Base-by-base conservation (phyloP, 805 yeast genomes). In the Blastobotrys peoriensis region DNA sequence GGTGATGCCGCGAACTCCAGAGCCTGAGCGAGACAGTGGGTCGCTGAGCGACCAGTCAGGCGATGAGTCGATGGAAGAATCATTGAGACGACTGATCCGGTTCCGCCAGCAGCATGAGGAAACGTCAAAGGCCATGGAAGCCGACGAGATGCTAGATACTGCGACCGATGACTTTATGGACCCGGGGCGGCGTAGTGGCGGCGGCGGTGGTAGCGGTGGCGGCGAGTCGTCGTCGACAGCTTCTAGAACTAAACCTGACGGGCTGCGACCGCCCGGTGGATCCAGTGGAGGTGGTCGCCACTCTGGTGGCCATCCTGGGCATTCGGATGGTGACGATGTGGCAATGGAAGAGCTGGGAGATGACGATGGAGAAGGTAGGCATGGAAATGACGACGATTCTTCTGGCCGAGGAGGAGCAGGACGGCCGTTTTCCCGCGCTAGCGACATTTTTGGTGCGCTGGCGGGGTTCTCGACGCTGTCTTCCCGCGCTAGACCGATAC, bases 331-430 rank as follows among this genome's bases (percentile, higher is more conserved):
- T 21, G 51, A 41, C 17, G 48, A 33, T n/a, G 55, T 46, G 25
- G 48, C 38, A 13, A 54, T 47, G 62, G 53, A 36, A 58, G 50
- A 3, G 61, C 39, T 40, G 35, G 22, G 48, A 38, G 48, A 46
- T 3, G 56, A 48, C 13, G 53, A 41, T 3, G 53, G 47, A n/a
- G 57, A 49, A 5, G 42, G 36, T 10, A 43, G 41, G 2, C 56
- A 46, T 8, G 56, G 54, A 19, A 60, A 58, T 5, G 62, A 53
- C 4, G 62, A 56, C 3, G 62, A 60, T 1, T 37, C 47, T 45
- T 41, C 53, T 30, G 21, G 44, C 19, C 46, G 41, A 19, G 45
- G 41, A 21, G 44, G 47, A 20, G 38, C 37, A 4, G 42, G 44
- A 19, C 45, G 40, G 10, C 40, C 38, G 19, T 21, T 37, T 15